A percentile compares a stretch with the other conserved stretches of the same genome.
These are phyloP conservation scores for Tremellales sp. DNA, from an alignment of 1,284 basidiomycete species.

Conservation along the genomic window DNA sequence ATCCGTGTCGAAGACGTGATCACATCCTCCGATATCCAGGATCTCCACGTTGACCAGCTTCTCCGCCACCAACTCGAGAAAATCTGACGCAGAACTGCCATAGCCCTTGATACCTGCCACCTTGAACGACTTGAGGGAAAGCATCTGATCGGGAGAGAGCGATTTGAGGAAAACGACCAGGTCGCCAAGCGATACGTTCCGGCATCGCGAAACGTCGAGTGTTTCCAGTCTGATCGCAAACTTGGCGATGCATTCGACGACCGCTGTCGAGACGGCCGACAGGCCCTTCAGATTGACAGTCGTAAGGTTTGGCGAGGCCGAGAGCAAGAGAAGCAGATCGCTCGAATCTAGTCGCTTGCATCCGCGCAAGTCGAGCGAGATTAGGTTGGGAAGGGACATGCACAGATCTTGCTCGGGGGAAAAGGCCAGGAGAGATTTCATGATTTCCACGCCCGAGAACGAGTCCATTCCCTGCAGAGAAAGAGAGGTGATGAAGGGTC, in stretches of 20 bases:
- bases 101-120: conserved; percentile 63
- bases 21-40: conserved; percentile 73
- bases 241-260: conserved; percentile 62
- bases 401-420: conserved; percentile 7
- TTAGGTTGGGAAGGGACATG: conserved; percentile 27
- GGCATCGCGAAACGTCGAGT: conserved; percentile 72
- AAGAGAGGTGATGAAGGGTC: conserved; percentile 64
- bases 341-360: conserved; percentile 63
- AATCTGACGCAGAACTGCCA: conserved; percentile 51
- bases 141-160: conserved; percentile 16
- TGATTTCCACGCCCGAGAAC: conserved; percentile 50
- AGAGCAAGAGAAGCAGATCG: conserved; percentile 66
- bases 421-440: conserved; percentile 12
- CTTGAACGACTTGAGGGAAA: conserved; percentile 49
- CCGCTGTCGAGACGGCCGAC: conserved; percentile 63
- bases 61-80: conserved; percentile 60
- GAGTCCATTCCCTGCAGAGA: conserved; percentile 63
- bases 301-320: conserved; percentile 62
- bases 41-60: conserved; percentile 69
- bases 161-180: conserved; percentile 46
- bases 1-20: conserved; percentile 67
- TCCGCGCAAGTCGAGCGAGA: conserved; percentile 65
- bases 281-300: conserved; percentile 66
- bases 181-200: conserved; percentile 63
- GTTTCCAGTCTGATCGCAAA: conserved; percentile 57